Percentiles rank a stretch among this genome's conserved stretches.
phyloP scores from a whole-genome alignment of 345 rosid species.

The Eucalyptus sp. region DNA sequence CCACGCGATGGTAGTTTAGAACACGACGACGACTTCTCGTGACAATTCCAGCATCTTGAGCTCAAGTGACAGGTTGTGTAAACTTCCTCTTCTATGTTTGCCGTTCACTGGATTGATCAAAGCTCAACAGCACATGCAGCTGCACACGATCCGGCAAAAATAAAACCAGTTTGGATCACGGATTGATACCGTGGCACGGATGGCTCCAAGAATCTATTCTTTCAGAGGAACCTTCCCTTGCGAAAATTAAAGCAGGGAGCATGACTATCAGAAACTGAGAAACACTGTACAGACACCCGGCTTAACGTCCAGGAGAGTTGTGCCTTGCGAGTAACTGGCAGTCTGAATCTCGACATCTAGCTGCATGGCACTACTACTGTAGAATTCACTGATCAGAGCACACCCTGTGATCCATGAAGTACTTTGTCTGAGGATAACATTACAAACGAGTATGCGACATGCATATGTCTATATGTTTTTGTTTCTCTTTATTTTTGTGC shows the following conservation, averaged over 20 bases:
- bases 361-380: not conserved
- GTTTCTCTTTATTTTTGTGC: not conserved
- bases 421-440: not conserved
- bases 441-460: not conserved
- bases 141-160: not conserved
- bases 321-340: not conserved
- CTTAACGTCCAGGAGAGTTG: not conserved
- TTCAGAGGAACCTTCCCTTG: not conserved
- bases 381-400: not conserved
- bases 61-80: not conserved
- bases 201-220: not conserved
- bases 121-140: not conserved
- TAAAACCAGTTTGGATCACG: not conserved
- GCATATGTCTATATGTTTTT: not conserved
- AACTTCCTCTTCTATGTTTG: not conserved
- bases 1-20: slow-evolving; percentile 9
- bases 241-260: not conserved
- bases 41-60: not conserved
- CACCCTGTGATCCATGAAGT: not conserved
- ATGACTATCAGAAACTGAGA: not conserved
- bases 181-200: not conserved
- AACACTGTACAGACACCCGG: not conserved
- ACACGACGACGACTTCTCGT: slow-evolving; percentile 36
- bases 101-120: not conserved
- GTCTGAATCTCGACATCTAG: not conserved